Evolutionary conservation across 2,329 filamentous ascomycete genomes (phyloP), one percentile per base, ranked within the genome.

Genomic region (Sarocladium kiliense): DNA sequence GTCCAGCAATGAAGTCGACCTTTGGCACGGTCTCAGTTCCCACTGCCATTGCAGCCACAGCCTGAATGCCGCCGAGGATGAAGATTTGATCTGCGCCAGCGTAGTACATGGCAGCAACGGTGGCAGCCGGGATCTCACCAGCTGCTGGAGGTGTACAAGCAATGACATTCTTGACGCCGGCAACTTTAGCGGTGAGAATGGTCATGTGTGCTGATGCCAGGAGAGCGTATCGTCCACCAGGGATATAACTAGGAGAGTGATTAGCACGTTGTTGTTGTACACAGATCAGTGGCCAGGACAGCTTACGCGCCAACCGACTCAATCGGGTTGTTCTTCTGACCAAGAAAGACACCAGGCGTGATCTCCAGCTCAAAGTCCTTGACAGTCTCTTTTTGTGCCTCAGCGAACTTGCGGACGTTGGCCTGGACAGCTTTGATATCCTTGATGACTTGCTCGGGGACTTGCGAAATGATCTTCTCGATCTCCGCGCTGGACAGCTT

Each of bases 1-100:
- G 79, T 0, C 78, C 78, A 1, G 77, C 77, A 44, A 81, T 70
- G 62, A 79, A 78, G 58, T 80, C 74, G 6, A 79, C 74, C 57
- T 77, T 78, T 12, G 57, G 61, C 16, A 79, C 72, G 0, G 72
- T 74, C 58, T 76, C 71, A 0, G 77, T 80, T 1, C 77, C 78
- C 2, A 78, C 53, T 0, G 77, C 76, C 77, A 80, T 79, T 14
- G 76, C 76, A 0, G 77, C 74, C 10, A 80, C 66, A 3, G 79
- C 79, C 62, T 82, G 79, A 0, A 77, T 75, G 2, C 79, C 78
- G 18, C 76, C 78, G 1, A 80, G 66, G 42, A 80, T 68, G 58
- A 68, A 77, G 58, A 80, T 80, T 25, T 73, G 71, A 58, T 80
- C 77, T 36, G 41, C 41, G 21, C 41, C 41, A 16, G 41, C 41